A percentile compares a stretch with the other conserved stretches of the same genome.
Conservation (phyloP, 2,329 filamentous ascomycete genomes). For the Ascochyta fabae region DNA sequence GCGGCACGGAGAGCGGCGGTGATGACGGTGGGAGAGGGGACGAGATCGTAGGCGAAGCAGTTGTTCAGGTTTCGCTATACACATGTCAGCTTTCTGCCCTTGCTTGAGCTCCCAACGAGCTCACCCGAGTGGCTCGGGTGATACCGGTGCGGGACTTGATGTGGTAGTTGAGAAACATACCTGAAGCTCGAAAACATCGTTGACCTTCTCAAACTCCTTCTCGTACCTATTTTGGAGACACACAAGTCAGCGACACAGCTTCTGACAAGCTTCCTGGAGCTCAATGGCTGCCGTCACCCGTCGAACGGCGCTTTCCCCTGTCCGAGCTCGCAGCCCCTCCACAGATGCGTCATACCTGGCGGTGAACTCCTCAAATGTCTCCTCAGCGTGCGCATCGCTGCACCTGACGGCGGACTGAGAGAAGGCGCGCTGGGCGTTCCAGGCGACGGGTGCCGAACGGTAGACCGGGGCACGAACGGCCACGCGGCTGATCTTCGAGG, state of each 20-base stretch:
- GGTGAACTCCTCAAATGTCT: conserved; percentile 99
- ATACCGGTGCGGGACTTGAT: conserved; percentile 21
- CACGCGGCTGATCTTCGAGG: conserved; percentile 44
- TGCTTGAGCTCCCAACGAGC: background rate
- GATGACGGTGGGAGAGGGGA: conserved; percentile 90
- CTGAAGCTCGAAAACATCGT: conserved; percentile 99
- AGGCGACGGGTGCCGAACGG: conserved; percentile 43
- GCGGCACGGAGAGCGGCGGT: conserved; percentile 91
- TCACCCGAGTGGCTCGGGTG: conserved; percentile 19
- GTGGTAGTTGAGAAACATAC: conserved; percentile 60
- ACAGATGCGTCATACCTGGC: conserved; percentile 72
- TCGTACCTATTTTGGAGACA: conserved; percentile 74
- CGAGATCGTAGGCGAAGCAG: conserved; percentile 99
- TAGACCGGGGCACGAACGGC: conserved; percentile 44
- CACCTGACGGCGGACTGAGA: conserved; percentile 57
- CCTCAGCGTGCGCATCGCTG: conserved; percentile 75
- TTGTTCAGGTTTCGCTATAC: conserved; percentile 93
- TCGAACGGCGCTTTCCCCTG: conserved; percentile 24
- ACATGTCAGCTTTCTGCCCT: conserved; percentile 24
- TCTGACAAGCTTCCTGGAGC: conserved; percentile 25
- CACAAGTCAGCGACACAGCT: conserved; percentile 37
- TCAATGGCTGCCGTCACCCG: conserved; percentile 37
- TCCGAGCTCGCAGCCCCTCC: conserved; percentile 24
- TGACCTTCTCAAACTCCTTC: conserved; percentile 97
- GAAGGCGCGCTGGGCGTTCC: conserved; percentile 51